phyloP scores from a whole-genome alignment of 345 rosid species.

The Toxicodendron radicans region DNA sequence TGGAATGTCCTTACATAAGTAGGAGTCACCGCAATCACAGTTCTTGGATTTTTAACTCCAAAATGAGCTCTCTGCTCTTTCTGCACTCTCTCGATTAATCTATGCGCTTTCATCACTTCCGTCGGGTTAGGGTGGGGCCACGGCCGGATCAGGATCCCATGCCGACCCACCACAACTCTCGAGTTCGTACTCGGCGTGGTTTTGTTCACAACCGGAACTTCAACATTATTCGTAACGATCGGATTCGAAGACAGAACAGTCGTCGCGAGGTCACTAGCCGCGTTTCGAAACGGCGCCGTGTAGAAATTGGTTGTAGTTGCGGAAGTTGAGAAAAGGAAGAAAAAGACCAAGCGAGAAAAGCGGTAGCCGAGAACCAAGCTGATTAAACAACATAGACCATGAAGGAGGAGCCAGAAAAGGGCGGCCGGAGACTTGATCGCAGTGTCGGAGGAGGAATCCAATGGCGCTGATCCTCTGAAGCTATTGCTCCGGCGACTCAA shows the following conservation, averaged over 20 bases:
- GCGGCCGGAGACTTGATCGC: slow-evolving; percentile 66
- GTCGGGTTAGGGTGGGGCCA: slow-evolving; percentile 97
- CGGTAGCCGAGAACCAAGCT: slow-evolving; percentile 89
- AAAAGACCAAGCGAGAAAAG: slow-evolving; percentile 89
- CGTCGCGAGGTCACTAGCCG: slow-evolving; percentile 13
- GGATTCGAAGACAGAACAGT: slow-evolving; percentile 26
- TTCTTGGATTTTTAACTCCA: slow-evolving; percentile 66
- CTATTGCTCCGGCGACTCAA: slow-evolving; percentile 64
- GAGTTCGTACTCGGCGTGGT: slow-evolving; percentile 47
- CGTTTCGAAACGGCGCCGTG: slow-evolving; percentile 58
- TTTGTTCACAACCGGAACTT: slow-evolving; percentile 29
- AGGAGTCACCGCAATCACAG: slow-evolving; percentile 76
- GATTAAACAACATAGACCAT: slow-evolving; percentile 81
- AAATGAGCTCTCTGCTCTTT: slow-evolving; percentile 77
- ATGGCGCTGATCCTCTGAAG: slow-evolving; percentile 51
- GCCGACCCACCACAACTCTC: slow-evolving; percentile 88
- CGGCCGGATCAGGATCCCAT: slow-evolving; percentile 99
- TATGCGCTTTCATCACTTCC: slow-evolving; percentile 94
- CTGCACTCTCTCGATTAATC: slow-evolving; percentile 86
- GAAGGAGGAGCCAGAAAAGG: slow-evolving; percentile 71
- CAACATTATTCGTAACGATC: slow-evolving; percentile 19
- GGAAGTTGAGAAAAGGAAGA: slow-evolving; percentile 81
- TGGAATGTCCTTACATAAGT: slow-evolving; percentile 95
- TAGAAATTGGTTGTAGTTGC: slow-evolving; percentile 43
- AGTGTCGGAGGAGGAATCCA: slow-evolving; percentile 62